Evolutionary conservation across 1,139 yeast genomes (phyloP).

Genomic region (Yamadazyma diospyri): DNA sequence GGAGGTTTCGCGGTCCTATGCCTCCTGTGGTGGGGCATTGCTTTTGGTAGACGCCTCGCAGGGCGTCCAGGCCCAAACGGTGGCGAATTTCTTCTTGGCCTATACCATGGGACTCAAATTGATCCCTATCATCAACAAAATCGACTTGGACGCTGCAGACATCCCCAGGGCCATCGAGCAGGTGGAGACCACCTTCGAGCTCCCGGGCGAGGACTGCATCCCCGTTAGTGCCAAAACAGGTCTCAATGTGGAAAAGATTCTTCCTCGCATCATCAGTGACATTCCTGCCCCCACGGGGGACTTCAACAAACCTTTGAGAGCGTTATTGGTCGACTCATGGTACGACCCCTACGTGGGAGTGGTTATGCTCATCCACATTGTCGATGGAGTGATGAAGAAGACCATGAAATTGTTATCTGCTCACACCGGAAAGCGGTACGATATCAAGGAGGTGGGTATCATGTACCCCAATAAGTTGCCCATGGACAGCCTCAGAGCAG

Average conservation of each 20-base stretch:
- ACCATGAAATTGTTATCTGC: constrained; percentile 78
- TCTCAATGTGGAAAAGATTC: constrained; percentile 63
- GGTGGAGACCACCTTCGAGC: constrained; percentile 77
- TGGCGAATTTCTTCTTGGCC: constrained; percentile 90
- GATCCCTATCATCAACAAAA: constrained; percentile 87
- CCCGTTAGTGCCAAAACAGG: constrained; percentile 95
- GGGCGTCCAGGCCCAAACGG: constrained; percentile 97
- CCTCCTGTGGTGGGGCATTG: constrained; percentile 94
- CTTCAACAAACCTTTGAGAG: constrained; percentile 56
- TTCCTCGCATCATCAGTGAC: constrained; percentile 76
- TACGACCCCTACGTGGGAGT: constrained; percentile 93
- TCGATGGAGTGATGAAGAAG: constrained; percentile 72
- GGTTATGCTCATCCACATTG: constrained; percentile 79
- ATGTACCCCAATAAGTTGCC: constrained; percentile 87
- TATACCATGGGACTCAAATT: constrained; percentile 78
- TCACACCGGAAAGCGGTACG: constrained; percentile 73
- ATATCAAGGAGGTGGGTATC: constrained; percentile 88
- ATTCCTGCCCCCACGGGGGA: constrained; percentile 72
- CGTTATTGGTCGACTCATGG: constrained; percentile 93
- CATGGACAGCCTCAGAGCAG: constrained; percentile 65
- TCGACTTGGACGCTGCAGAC: constrained; percentile 87
- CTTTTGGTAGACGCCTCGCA: constrained; percentile 90
- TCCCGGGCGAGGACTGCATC: constrained; percentile 70
- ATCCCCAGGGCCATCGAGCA: constrained; percentile 79
- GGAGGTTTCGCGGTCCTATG: constrained; percentile 90